Evolutionary conservation across 192 early-diverging fungal species (phyloP), one percentile per base, ranked within the genome.

Genomic region (Diversispora epigaea): DNA sequence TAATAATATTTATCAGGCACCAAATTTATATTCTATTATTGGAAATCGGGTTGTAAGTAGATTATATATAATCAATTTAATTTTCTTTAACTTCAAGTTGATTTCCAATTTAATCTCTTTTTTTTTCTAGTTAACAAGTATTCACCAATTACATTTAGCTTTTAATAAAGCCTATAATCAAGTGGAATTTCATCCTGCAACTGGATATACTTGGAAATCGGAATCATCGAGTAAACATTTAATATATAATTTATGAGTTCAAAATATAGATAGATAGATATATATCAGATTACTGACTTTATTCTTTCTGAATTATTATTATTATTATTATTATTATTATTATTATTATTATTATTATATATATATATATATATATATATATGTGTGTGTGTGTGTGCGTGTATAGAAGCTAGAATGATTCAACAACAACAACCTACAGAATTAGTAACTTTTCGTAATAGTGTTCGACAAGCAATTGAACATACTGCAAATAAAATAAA

Each of bases 1-100:
- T 40, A 88, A 89, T 3, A 91, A 91, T 61, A 84, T 92, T 7
- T 93, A 90, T 71, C 89, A 91, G 77, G 88, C 90, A 44, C 92
- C 92, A 3, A 85, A 86, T 17, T 78, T 93, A 15, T 86, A 92
- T 52, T 90, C 91, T 0, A 83, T 93, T 19, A 80, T 93, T 43
- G 86, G 87, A 2, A 89, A 87, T 58, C 82, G 92, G 0, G 77
- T 93, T 76, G 84, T 93, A 80, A 83, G 85, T 32, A 70, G 11
- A 50, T 39, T 39, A 21, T 49, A 70, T 12, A 22, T 12, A 19
- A 67, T 32, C 25, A 8, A 4, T 56, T 69, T 40, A 39, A 39
- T 47, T 32, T 64, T 47, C 60, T 40, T 60, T 15, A 49, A 25
- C 10, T 47, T 22, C 15, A 63, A 21, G 40, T 12, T 60, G 15